These are phyloP conservation scores for Solidago caesia DNA, from an alignment of 129 eudicot genomes.

Conservation along the genomic window DNA sequence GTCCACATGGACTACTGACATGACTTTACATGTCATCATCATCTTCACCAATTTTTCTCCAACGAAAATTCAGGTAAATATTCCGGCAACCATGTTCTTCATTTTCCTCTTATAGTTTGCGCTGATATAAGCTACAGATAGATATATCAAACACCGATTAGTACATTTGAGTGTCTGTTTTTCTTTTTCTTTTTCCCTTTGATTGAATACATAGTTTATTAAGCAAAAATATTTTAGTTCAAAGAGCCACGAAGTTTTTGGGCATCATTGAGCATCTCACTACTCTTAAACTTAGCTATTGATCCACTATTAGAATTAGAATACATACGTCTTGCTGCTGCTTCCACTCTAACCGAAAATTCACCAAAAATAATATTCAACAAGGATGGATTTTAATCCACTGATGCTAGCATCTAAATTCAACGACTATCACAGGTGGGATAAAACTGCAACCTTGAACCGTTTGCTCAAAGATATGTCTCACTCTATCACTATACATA, in stretches of 20 bases:
- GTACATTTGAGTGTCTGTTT: too few species aligned
- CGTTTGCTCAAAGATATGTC: conserved; percentile 98
- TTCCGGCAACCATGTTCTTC: too few species aligned
- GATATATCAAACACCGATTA: too few species aligned
- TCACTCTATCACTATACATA: conserved; percentile 39
- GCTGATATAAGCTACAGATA: too few species aligned
- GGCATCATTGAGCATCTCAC: conserved; percentile 18
- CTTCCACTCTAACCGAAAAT: conserved; percentile 5
- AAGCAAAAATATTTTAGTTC: neutral
- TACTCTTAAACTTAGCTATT: neutral
- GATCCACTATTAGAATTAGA: neutral
- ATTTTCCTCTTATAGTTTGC: too few species aligned
- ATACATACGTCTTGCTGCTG: neutral
- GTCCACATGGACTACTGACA: too few species aligned
- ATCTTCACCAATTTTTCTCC: too few species aligned
- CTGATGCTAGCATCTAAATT: conserved; percentile 32
- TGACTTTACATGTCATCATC: too few species aligned
- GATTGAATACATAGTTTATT: conserved; percentile 15
- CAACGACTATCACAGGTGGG: conserved; percentile 75
- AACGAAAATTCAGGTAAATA: too few species aligned
- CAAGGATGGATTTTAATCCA: neutral
- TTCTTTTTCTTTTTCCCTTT: neutral
- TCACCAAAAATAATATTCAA: conserved; percentile 15
- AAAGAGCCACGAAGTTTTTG: conserved; percentile 8
- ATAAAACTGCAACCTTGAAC: conserved; percentile 63